Evolutionary conservation across 2,329 filamentous ascomycete genomes (phyloP), one percentile per base, ranked within the genome.

Genomic region (Ambrosiella xylebori): DNA sequence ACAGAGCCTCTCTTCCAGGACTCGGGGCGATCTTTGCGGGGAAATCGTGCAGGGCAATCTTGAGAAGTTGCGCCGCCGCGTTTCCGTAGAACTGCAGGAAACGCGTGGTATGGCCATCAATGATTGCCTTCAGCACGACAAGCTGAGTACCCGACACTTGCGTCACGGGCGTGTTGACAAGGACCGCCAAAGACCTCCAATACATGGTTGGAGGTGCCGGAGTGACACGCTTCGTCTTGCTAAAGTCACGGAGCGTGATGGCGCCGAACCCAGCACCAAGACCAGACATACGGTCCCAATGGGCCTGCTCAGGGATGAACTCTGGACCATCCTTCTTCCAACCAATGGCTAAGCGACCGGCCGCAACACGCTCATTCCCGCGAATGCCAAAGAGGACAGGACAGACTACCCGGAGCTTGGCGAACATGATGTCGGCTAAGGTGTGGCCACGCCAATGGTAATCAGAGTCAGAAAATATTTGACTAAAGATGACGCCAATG

Each of bases 381-480:
- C 80, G 77, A 63, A 90, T 80, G 15, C 91, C 91, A 67, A 94
- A 97, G 0, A 98, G 74, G 1, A 89, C 83, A 0, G 93, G 91
- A 65, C 88, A 95, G 2, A 80, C 76, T 13, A 86, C 75, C 61
- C 89, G 82, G 65, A 87, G 86, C 69, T 97, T 96, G 57, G 90
- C 75, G 65, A 95, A 84, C 37, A 97, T 75, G 60, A 97, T 86
- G 66, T 94, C 87, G 56, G 88, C 83, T 59, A 95, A 74, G 1
- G 83, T 77, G 53, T 77, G 70, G 7, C 81, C 84, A 55, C 82
- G 77, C 76, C 82, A 86, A 57, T 78, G 73, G 65, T 87, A 85
- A 13, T 80, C 75, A 15, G 79, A 75, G 56, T 78, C 75, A 0
- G 86, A 84, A 67, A 94, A 91, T 37, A 94, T 77, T 62, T 83